Conservation (phyloP, 1,284 basidiomycete species). For the Puccinia novopanici region DNA sequence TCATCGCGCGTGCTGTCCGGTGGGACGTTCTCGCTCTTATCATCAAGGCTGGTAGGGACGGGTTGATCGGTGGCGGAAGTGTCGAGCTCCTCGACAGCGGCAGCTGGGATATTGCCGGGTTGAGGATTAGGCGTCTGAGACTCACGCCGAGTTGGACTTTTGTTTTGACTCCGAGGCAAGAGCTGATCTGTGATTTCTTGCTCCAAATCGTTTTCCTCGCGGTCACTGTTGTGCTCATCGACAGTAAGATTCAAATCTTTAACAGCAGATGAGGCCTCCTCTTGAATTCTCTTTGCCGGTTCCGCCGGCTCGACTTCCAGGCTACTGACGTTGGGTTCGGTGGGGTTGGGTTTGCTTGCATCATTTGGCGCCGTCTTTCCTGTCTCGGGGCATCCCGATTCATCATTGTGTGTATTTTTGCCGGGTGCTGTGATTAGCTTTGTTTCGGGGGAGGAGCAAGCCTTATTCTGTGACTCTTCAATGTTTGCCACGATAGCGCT, state of each 20-base stretch:
- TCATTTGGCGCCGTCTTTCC: background rate
- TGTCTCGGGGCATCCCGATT: background rate
- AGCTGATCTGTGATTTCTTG: constrained; percentile 35
- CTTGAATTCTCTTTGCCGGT: constrained; percentile 17
- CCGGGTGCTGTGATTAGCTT: background rate
- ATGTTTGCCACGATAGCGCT: background rate
- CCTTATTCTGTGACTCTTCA: background rate
- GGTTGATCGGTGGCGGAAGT: background rate
- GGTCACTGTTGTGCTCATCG: constrained; percentile 38
- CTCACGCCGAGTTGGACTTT: background rate
- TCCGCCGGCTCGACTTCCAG: constrained; percentile 30
- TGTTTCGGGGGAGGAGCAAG: background rate
- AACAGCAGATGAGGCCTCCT: constrained; percentile 33
- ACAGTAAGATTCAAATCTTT: constrained; percentile 20
- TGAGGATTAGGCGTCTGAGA: background rate
- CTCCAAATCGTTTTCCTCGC: constrained; percentile 12
- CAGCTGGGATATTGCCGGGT: background rate
- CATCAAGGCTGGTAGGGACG: background rate
- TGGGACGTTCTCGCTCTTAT: background rate
- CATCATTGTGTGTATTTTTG: constrained; percentile 34
- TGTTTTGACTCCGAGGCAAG: background rate
- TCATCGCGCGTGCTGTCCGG: background rate
- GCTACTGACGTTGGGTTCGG: background rate
- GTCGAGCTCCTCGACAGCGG: background rate
- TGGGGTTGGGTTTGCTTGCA: background rate